Evolutionary conservation across 192 early-diverging fungal species (phyloP).

Genomic region (Umbelopsis isabellina): DNA sequence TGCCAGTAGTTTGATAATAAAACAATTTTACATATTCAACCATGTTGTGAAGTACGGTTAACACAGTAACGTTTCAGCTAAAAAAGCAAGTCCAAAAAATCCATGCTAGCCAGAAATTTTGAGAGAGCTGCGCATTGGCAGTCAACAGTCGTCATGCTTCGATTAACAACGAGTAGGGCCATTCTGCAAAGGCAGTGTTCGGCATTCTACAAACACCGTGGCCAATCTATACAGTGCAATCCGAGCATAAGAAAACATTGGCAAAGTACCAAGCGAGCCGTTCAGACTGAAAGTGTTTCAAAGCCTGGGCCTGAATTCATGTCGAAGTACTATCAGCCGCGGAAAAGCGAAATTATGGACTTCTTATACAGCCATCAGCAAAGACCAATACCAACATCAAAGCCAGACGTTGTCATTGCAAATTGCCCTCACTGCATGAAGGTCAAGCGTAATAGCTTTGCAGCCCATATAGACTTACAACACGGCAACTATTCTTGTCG

Average conservation of each 20-base stretch:
- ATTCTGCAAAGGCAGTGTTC: too few relatives aligned
- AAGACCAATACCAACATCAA: conserved; percentile 29
- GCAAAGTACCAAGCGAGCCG: background rate
- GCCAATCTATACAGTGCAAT: too few relatives aligned
- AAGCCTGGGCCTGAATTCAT: background rate
- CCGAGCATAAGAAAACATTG: background rate
- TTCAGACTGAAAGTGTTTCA: background rate
- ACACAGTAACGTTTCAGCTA: too few relatives aligned
- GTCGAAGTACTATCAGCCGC: conserved; percentile 33
- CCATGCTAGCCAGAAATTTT: conserved; percentile 4
- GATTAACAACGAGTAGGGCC: too few relatives aligned
- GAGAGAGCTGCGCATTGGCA: background rate
- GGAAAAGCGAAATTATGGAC: conserved; percentile 32
- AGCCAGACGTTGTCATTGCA: conserved; percentile 21
- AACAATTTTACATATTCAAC: conserved; percentile 4
- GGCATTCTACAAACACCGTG: too few relatives aligned
- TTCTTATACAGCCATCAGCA: conserved; percentile 38
- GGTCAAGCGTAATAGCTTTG: conserved; percentile 42
- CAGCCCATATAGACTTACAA: conserved; percentile 51
- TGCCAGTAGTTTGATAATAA: conserved; percentile 4
- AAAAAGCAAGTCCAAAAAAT: background rate
- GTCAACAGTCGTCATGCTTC: too few relatives aligned
- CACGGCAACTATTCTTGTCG: conserved; percentile 62
- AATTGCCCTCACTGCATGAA: conserved; percentile 44
- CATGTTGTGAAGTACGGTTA: background rate